Evolutionary conservation across 208 protist genomes (phyloP).

Genomic region (Sergeia podlipaevii): DNA sequence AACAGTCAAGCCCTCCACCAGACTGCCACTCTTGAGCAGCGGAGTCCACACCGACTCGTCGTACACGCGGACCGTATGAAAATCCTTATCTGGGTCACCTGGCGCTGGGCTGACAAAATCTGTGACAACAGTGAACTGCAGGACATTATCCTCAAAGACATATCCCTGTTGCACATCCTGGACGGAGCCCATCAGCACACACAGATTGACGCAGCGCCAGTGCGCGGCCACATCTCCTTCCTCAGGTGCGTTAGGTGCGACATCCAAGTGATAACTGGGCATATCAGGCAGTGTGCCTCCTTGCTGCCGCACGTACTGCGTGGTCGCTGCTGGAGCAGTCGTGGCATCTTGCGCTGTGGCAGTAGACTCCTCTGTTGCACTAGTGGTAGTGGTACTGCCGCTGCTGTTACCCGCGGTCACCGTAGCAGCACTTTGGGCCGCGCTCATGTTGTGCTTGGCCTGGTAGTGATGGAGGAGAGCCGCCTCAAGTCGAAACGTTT

Average conservation of each 20-base stretch:
- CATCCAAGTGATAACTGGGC: slow-evolving; percentile 80
- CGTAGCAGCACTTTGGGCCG: slow-evolving; percentile 22
- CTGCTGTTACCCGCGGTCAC: not conserved
- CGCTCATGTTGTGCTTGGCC: slow-evolving; percentile 88
- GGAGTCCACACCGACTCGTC: slow-evolving; percentile 39
- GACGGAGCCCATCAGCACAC: slow-evolving; percentile 74
- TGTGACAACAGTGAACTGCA: slow-evolving; percentile 83
- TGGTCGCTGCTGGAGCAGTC: slow-evolving; percentile 2
- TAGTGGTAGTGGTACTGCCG: not conserved
- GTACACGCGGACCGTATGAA: slow-evolving; percentile 83
- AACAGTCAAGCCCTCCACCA: slow-evolving; percentile 46
- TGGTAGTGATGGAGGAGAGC: slow-evolving; percentile 88
- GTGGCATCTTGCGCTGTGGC: not conserved
- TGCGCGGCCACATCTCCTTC: slow-evolving; percentile 78
- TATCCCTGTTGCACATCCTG: slow-evolving; percentile 79
- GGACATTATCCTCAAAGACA: slow-evolving; percentile 81
- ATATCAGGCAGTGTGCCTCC: slow-evolving; percentile 56
- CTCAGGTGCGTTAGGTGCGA: slow-evolving; percentile 84
- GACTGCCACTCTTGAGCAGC: slow-evolving; percentile 23
- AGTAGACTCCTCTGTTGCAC: not conserved
- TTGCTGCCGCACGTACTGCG: slow-evolving; percentile 59
- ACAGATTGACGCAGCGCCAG: slow-evolving; percentile 83
- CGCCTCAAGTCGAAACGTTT: slow-evolving; percentile 84
- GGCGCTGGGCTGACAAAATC: slow-evolving; percentile 70
- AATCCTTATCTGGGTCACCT: slow-evolving; percentile 86